Conservation (phyloP, 2,329 filamentous ascomycete genomes). For the Remersonia thermophila region DNA sequence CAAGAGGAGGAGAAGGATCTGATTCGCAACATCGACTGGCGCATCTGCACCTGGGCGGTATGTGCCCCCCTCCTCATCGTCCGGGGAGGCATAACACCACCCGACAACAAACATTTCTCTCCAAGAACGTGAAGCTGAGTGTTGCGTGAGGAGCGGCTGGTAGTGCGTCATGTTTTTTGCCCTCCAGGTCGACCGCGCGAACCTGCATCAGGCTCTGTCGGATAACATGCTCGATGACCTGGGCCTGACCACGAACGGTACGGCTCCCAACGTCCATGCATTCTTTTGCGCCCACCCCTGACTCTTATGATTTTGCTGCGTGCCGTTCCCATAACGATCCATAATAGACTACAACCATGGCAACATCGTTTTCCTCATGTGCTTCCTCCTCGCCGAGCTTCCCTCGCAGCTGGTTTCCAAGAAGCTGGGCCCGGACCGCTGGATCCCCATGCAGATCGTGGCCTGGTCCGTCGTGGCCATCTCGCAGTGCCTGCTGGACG, state of each 20-base stretch:
- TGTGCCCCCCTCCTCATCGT: no score
- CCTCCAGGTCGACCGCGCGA: constrained; percentile 48
- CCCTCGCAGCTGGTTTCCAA: constrained; percentile 48
- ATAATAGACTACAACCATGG: constrained; percentile 37
- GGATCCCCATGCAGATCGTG: constrained; percentile 21
- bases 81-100: no score
- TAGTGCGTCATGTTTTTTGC: constrained; percentile 48
- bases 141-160: constrained; percentile 8
- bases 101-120: no score
- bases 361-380: constrained; percentile 36
- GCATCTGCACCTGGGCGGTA: constrained; percentile 30
- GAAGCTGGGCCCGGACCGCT: constrained; percentile 24
- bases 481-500: constrained; percentile 14
- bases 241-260: constrained; percentile 31
- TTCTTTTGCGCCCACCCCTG: neutral
- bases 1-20: constrained; percentile 21
- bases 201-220: constrained; percentile 44
- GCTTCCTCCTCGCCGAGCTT: constrained; percentile 42
- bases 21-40: constrained; percentile 34
- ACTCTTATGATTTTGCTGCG: neutral
- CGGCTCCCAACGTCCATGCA: neutral
- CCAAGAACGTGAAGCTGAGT: constrained; percentile 1
- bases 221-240: constrained; percentile 49
- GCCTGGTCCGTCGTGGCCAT: constrained; percentile 18
- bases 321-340: no score